Conservation (phyloP, 73 alveolate genomes). For the Urostyla sp. region DNA sequence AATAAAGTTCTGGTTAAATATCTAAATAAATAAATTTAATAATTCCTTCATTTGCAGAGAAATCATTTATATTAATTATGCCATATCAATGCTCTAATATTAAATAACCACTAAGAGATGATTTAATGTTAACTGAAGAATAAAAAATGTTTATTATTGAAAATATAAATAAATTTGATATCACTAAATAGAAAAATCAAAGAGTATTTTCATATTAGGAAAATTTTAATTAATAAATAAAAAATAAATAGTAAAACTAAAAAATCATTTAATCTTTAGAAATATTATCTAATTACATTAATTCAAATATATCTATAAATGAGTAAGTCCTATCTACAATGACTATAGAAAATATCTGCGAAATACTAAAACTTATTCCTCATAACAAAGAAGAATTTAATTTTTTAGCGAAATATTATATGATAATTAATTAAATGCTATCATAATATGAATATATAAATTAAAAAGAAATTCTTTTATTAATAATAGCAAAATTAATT, state of each 20-base stretch:
- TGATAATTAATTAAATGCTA: conserved; percentile 6
- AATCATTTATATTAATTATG: not conserved
- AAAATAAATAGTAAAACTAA: conserved; percentile 34
- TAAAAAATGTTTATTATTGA: conserved; percentile 36
- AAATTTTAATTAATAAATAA: not conserved
- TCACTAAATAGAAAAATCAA: not conserved
- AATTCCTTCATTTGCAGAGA: not conserved
- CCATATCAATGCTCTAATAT: not conserved
- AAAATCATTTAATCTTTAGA: conserved; percentile 25
- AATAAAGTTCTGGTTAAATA: not conserved
- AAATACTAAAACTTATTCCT: conserved; percentile 26
- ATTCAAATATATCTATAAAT: not conserved
- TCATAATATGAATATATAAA: not conserved
- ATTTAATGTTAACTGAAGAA: conserved; percentile 45
- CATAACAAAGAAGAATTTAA: conserved; percentile 23
- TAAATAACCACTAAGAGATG: conserved; percentile 24
- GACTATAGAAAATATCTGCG: not conserved
- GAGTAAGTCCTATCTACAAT: not conserved
- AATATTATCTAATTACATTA: not conserved
- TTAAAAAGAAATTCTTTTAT: not conserved
- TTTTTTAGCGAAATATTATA: conserved; percentile 38
- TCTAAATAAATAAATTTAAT: not conserved
- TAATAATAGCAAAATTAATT: not conserved
- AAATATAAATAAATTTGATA: not conserved
- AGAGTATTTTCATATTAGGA: not conserved